These are phyloP conservation scores for Cystofilobasidium bisporidii DNA, from an alignment of 768 basidiomycete species.

Conservation along the genomic window DNA sequence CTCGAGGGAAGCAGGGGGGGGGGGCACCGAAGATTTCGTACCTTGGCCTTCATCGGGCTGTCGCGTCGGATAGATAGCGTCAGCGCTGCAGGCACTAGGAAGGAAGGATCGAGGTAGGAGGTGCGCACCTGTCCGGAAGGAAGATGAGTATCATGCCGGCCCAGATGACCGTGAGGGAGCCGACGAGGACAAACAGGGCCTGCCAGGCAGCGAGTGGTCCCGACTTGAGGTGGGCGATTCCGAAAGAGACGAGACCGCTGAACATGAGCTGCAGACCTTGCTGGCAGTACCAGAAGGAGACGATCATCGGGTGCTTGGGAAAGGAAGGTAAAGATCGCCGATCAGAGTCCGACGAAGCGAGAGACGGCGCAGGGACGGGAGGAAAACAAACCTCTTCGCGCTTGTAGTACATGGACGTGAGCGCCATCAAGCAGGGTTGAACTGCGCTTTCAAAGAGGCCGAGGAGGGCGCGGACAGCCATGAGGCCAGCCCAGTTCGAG, in stretches of 20 bases:
- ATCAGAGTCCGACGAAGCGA: too few species aligned
- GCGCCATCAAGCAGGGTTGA: conserved; percentile 47
- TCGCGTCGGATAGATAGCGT: too few species aligned
- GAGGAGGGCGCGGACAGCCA: conserved; percentile 42
- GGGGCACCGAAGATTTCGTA: conserved; percentile 31
- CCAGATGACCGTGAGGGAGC: conserved; percentile 45
- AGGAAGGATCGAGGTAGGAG: too few species aligned
- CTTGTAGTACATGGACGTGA: conserved; percentile 52
- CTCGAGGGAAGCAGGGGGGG: background rate
- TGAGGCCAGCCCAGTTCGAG: conserved; percentile 37
- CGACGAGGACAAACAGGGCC: conserved; percentile 33
- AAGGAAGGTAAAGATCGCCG: too few species aligned
- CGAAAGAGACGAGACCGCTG: conserved; percentile 48
- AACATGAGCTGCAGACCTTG: conserved; percentile 47
- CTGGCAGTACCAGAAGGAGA: background rate
- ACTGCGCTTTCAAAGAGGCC: conserved; percentile 48
- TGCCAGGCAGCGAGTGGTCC: conserved; percentile 48
- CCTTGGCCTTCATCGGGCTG: conserved; percentile 30
- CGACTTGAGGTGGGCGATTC: conserved; percentile 45
- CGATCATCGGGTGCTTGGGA: background rate
- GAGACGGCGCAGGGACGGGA: too few species aligned
- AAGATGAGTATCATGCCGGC: conserved; percentile 48
- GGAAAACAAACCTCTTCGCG: conserved; percentile 44
- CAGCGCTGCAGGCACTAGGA: too few species aligned
- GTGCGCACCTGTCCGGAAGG: conserved; percentile 41